Conservation (phyloP, 2,329 filamentous ascomycete species). For the Cercospora brassicicola region DNA sequence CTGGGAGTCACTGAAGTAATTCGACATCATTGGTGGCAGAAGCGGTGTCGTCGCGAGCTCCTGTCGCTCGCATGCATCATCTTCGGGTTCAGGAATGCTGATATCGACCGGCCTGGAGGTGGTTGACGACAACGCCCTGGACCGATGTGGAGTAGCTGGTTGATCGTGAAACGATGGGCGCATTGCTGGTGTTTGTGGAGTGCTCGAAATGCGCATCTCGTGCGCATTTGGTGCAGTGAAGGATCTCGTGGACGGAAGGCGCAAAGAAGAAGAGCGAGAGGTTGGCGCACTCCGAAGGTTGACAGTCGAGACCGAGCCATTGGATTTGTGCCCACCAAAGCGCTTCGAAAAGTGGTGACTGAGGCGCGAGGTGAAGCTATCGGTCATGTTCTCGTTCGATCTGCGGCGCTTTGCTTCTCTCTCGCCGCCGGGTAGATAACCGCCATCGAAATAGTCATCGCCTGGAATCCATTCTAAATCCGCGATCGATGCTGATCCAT, state of each 20-base stretch:
- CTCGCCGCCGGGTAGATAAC: constrained; percentile 53
- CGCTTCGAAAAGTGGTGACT: constrained; percentile 52
- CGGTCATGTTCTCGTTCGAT: constrained; percentile 60
- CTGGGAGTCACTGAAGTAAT: constrained; percentile 52
- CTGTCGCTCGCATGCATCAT: constrained; percentile 54
- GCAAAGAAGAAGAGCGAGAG: constrained; percentile 63
- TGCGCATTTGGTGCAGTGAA: constrained; percentile 42
- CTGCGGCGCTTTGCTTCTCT: constrained; percentile 58
- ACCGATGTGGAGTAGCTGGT: constrained; percentile 22
- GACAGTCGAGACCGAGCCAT: constrained; percentile 28
- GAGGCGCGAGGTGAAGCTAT: constrained; percentile 64
- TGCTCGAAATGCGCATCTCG: constrained; percentile 41
- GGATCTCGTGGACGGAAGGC: constrained; percentile 71
- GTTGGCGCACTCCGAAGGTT: constrained; percentile 38
- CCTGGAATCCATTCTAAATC: constrained; percentile 36
- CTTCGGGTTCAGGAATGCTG: constrained; percentile 37
- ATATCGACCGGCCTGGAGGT: constrained; percentile 27
- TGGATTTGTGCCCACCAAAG: constrained; percentile 53
- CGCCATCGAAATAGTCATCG: constrained; percentile 61
- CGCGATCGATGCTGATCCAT: constrained; percentile 3
- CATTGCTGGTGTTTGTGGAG: constrained; percentile 33
- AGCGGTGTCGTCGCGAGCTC: constrained; percentile 77
- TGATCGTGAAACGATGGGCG: constrained; percentile 16
- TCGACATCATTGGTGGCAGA: constrained; percentile 75
- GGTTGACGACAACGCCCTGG: constrained; percentile 19